These are phyloP conservation scores for Podila verticillata DNA, from an alignment of 192 early-diverging fungal species.

Conservation along the genomic window DNA sequence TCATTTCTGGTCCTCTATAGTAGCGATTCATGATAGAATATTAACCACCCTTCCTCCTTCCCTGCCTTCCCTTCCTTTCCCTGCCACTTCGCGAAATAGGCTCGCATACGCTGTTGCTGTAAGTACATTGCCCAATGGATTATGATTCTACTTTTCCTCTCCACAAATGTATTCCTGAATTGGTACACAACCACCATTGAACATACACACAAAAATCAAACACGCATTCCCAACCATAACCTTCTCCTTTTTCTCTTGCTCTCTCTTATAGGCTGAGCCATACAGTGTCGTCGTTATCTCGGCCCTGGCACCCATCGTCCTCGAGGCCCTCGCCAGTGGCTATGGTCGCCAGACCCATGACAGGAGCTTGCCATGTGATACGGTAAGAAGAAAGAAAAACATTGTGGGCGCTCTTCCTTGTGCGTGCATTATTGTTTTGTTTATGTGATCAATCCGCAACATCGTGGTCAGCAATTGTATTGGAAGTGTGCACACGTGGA, in stretches of 20 bases:
- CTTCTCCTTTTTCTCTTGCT: background rate
- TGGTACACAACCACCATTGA: too few relatives aligned
- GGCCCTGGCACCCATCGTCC: constrained; percentile 38
- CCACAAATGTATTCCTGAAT: background rate
- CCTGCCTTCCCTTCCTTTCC: background rate
- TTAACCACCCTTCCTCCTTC: background rate
- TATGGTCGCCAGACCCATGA: constrained; percentile 27
- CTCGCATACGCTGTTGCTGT: constrained; percentile 45
- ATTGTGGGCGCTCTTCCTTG: background rate
- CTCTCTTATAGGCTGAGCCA: constrained; percentile 27
- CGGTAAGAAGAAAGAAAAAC: constrained; percentile 13
- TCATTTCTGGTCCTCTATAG: too few relatives aligned
- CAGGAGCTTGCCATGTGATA: constrained; percentile 21
- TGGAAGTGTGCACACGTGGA: too few relatives aligned
- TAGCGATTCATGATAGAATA: background rate
- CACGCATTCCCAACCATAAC: background rate
- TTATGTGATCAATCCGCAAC: background rate
- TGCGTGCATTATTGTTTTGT: background rate
- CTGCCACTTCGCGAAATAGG: constrained; percentile 11
- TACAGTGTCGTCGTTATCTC: constrained; percentile 50
- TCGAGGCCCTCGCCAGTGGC: constrained; percentile 38
- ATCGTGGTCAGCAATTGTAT: too few relatives aligned
- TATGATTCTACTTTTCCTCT: constrained; percentile 1
- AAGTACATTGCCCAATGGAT: constrained; percentile 10
- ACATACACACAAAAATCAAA: too few relatives aligned